Evolutionary conservation across 2,329 filamentous ascomycete genomes (phyloP).

Genomic region (Colletotrichum australisinense): DNA sequence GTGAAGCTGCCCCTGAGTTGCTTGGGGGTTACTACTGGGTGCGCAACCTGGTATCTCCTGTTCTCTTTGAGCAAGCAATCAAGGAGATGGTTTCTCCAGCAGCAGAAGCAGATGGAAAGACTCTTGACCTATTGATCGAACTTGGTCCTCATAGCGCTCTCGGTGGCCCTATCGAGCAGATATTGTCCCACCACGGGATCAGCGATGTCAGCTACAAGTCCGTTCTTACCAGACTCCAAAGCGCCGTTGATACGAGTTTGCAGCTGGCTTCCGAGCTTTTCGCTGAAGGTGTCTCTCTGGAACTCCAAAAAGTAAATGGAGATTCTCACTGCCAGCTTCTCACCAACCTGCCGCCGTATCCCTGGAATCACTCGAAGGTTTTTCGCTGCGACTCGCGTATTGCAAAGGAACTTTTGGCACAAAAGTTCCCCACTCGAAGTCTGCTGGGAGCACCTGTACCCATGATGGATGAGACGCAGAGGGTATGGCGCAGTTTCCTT

Average conservation of each 20-base stretch:
- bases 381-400: background rate
- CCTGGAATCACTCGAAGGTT: slow-evolving; percentile 30
- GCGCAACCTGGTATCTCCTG: slow-evolving; percentile 30
- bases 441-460: slow-evolving; percentile 15
- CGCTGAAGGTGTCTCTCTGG: slow-evolving; percentile 37
- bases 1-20: background rate
- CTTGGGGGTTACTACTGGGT: slow-evolving; percentile 28
- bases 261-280: background rate
- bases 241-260: slow-evolving; percentile 36
- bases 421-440: slow-evolving; percentile 10
- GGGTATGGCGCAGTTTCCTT: slow-evolving; percentile 37
- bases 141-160: slow-evolving; percentile 18
- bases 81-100: background rate
- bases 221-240: slow-evolving; percentile 32
- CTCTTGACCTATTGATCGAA: background rate
- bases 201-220: background rate
- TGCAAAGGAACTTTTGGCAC: slow-evolving; percentile 17
- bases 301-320: slow-evolving; percentile 3
- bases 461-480: slow-evolving; percentile 36
- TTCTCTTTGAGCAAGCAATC: background rate
- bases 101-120: background rate
- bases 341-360: slow-evolving; percentile 33
- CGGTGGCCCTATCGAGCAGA: background rate
- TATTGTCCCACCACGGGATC: background rate
- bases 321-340: background rate